phyloP scores from a whole-genome alignment of 176 grass and related monocot species.

The Otatea glauca region DNA sequence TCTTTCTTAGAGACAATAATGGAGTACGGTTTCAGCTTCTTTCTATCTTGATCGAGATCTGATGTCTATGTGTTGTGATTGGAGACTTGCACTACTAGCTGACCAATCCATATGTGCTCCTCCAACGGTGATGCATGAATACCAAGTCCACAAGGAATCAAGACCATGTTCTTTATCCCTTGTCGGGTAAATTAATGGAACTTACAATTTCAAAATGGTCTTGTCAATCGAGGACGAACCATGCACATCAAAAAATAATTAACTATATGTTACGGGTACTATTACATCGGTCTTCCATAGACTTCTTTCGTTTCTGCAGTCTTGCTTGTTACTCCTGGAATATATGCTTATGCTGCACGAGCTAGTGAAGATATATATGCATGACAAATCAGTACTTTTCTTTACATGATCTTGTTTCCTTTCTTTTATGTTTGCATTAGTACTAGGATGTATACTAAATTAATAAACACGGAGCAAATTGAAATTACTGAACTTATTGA shows the following conservation, averaged over 20 bases:
- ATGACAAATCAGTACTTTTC: background rate
- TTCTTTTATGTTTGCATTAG: background rate
- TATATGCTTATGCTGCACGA: constrained; percentile 44
- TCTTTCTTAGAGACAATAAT: background rate
- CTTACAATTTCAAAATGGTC: constrained; percentile 2
- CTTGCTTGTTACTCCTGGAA: constrained; percentile 33
- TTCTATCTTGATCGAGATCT: constrained; percentile 25
- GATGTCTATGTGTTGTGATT: constrained; percentile 18
- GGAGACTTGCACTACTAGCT: constrained; percentile 31
- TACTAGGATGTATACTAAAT: background rate
- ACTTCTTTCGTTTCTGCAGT: constrained; percentile 19
- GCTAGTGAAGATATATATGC: background rate
- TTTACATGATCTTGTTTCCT: background rate
- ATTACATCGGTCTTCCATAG: constrained; percentile 18
- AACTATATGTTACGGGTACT: too few species aligned
- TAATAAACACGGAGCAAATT: background rate
- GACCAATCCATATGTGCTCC: too few species aligned
- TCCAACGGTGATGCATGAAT: too few species aligned
- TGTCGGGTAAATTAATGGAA: constrained; percentile 4
- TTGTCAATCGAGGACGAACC: background rate
- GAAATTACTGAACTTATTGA: too few species aligned
- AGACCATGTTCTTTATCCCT: background rate
- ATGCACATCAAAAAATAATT: background rate
- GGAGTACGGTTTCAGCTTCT: constrained; percentile 2
- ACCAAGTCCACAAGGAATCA: background rate